Evolutionary conservation across 1,284 basidiomycete species (phyloP).

Genomic region (Austroboletus olivaceoglutinosus): DNA sequence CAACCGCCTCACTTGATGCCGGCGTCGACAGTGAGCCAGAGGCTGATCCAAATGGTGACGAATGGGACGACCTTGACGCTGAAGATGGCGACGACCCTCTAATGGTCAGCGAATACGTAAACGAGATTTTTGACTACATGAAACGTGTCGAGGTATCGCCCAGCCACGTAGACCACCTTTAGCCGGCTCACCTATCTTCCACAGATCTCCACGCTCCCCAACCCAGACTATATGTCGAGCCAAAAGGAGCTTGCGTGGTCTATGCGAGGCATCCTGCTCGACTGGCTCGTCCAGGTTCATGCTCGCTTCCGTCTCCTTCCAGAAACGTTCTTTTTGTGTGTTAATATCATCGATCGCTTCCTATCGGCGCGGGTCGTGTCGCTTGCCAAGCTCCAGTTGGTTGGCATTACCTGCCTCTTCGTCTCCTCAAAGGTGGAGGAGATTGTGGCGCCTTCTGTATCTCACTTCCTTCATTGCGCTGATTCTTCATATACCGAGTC

Average conservation of each 20-base stretch:
- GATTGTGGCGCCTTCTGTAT: conserved; percentile 86
- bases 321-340: conserved; percentile 92
- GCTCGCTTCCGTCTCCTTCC: conserved; percentile 91
- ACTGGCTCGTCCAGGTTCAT: conserved; percentile 98
- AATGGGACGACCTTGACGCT: conserved; percentile 88
- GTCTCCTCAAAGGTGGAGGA: conserved; percentile 96
- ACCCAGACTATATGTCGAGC: conserved; percentile 86
- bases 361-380: conserved; percentile 88
- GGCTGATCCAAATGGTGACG: conserved; percentile 58
- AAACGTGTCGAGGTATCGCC: conserved; percentile 62
- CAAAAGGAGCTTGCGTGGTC: conserved; percentile 92
- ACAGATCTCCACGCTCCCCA: conserved; percentile 80
- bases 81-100: conserved; percentile 94
- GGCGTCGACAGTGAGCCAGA: conserved; percentile 46
- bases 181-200: conserved; percentile 7
- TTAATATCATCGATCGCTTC: conserved; percentile 98
- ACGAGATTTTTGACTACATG: conserved; percentile 93
- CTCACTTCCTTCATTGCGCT: conserved; percentile 86
- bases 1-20: conserved; percentile 39
- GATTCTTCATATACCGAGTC: conserved; percentile 84
- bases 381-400: conserved; percentile 90
- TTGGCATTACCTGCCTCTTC: conserved; percentile 93
- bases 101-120: conserved; percentile 97
- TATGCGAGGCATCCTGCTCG: conserved; percentile 92
- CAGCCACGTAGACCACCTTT: conserved; percentile 5